phyloP scores from a whole-genome alignment of 2,329 filamentous ascomycete species.

The Diaporthe sp. region DNA sequence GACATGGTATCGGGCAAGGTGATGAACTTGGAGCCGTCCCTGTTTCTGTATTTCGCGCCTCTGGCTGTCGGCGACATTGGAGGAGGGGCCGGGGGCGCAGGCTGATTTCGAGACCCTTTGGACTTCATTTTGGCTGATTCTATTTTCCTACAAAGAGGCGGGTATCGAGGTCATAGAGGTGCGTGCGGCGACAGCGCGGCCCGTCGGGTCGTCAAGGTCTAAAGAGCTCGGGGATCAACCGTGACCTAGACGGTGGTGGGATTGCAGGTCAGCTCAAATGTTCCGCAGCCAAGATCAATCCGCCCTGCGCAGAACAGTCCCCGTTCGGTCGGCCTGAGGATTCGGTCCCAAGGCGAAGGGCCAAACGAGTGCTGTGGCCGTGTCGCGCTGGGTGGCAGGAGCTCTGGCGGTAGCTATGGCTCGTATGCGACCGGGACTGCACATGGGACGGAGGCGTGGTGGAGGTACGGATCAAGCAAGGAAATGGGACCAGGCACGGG shows the following conservation, averaged over 20 bases:
- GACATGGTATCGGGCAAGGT: constrained; percentile 68
- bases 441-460: constrained; percentile 24
- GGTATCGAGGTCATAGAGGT: constrained; percentile 37
- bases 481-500: constrained; percentile 9
- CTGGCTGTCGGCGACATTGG: constrained; percentile 67
- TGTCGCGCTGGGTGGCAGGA: constrained; percentile 14
- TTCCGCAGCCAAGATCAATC: not conserved
- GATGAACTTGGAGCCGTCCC: constrained; percentile 78
- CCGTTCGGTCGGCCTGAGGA: not conserved
- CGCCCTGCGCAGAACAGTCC: not conserved
- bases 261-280: constrained; percentile 32
- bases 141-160: constrained; percentile 26
- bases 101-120: constrained; percentile 51
- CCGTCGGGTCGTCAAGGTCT: constrained; percentile 33
- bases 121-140: constrained; percentile 38
- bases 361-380: constrained; percentile 19
- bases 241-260: constrained; percentile 29
- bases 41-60: constrained; percentile 74
- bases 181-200: constrained; percentile 38
- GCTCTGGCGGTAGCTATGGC: constrained; percentile 29
- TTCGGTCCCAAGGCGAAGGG: constrained; percentile 7
- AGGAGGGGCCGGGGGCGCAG: constrained; percentile 44
- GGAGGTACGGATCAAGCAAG: constrained; percentile 15
- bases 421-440: constrained; percentile 24
- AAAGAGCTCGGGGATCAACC: constrained; percentile 26